Base-by-base conservation (phyloP, 2,329 filamentous ascomycete species). In the Mariannaea elegans region DNA sequence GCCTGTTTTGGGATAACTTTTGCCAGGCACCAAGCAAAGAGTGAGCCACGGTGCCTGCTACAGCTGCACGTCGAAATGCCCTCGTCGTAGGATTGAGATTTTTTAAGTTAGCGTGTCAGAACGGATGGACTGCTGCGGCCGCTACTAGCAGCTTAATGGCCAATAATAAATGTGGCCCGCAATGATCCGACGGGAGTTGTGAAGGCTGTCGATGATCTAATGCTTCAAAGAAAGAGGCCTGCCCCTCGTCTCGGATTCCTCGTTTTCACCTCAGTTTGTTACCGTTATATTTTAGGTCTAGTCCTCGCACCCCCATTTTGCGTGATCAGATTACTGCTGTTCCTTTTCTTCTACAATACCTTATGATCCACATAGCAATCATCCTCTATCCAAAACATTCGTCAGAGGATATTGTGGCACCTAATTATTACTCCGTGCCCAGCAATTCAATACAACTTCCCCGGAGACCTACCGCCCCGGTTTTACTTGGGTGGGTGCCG, bases 401-500 rank as follows among this genome's bases (percentile, higher is more conserved):
- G n/a, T n/a, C n/a, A n/a, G n/a, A n/a, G n/a, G n/a, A n/a, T n/a
- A n/a, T n/a, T n/a, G n/a, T n/a, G n/a, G n/a, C n/a, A n/a, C n/a
- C n/a, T n/a, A n/a, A n/a, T n/a, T n/a, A n/a, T n/a, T 34, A 7
- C 32, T 34, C 38, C 24, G 24, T 27, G 24, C 16, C 38, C 6
- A 41, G 10, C 16, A 41, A 12, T 9, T 42, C 42, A 19, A 46
- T 3, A 3, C 27, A 36, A 46, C 31, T 29, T 36, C 32, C 14
- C 32, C 32, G 14, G 32, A 36, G 29, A 36, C 13, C 19, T 9
- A 9, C 29, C 12, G 45, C 38, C 56, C 56, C 56, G 34, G 56
- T 55, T 59, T 50, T 49, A 39, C 23, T 34, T 38, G 27, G 41
- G 19, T 39, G 7, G 16, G 55, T 14, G 31, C 47, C 55, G 56